Evolutionary conservation across 2,329 filamentous ascomycete genomes (phyloP).

Genomic region (Alternaria arborescens): DNA sequence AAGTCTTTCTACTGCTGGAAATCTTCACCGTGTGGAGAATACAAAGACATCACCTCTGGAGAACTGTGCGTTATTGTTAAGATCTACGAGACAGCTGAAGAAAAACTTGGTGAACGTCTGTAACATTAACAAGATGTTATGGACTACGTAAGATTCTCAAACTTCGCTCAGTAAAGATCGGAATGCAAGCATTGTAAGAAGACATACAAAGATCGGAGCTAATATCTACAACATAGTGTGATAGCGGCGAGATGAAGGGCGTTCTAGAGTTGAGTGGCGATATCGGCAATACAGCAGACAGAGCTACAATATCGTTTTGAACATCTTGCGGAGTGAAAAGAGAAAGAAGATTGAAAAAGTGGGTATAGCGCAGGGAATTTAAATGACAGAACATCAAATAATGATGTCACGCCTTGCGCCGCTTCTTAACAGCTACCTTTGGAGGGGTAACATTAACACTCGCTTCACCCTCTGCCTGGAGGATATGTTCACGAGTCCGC

Average conservation of each 20-base stretch:
- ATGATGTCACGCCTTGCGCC: not conserved
- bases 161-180: not conserved
- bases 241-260: not conserved
- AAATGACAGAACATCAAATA: not conserved
- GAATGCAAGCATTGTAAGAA: not conserved
- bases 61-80: not conserved
- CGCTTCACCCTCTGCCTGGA: not conserved
- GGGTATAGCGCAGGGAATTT: not conserved
- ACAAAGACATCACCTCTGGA: not conserved
- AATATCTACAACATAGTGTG: not conserved
- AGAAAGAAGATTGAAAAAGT: not conserved
- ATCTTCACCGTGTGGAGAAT: not conserved
- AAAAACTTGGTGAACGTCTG: not conserved
- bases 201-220: not conserved
- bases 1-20: rapidly evolving
- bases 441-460: not conserved
- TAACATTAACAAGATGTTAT: not conserved
- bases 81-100: not conserved
- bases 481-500: not conserved
- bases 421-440: not conserved
- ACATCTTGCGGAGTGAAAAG: not conserved
- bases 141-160: not conserved
- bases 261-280: not conserved
- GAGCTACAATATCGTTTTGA: not conserved
- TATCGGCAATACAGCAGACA: not conserved